A percentile compares a stretch with the other conserved stretches of the same genome.
Evolutionary conservation across 495 filamentous ascomycete genomes (phyloP).

Genomic region (Penicillium longicatenatum): DNA sequence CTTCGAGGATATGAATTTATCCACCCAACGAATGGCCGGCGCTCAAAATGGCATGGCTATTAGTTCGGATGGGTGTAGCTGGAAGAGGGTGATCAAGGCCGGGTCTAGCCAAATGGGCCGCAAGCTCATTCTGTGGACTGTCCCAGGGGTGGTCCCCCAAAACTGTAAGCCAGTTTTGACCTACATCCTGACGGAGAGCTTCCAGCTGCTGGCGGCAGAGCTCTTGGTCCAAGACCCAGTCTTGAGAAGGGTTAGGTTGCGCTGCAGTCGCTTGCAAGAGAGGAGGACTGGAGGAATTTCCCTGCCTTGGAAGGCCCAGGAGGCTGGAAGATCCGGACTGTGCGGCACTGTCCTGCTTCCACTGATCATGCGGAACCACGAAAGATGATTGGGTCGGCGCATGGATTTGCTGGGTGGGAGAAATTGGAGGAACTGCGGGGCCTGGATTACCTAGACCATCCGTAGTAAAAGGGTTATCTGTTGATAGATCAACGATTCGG

Average conservation of each 20-base stretch:
- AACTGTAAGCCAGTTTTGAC: slow-evolving; percentile 80
- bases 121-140: slow-evolving; percentile 34
- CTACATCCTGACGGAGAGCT: slow-evolving; percentile 78
- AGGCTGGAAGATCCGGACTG: slow-evolving; percentile 36
- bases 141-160: slow-evolving; percentile 77
- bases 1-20: slow-evolving; percentile 14
- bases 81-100: slow-evolving; percentile 43
- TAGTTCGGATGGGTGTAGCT: slow-evolving; percentile 40
- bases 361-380: slow-evolving; percentile 35
- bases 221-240: slow-evolving; percentile 73
- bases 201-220: slow-evolving; percentile 84
- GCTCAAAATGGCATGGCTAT: slow-evolving; percentile 54
- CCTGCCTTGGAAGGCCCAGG: slow-evolving; percentile 23
- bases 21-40: slow-evolving; percentile 50
- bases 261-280: slow-evolving; percentile 17
- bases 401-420: slow-evolving; percentile 37
- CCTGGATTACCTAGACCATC: slow-evolving; percentile 38
- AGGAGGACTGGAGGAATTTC: slow-evolving; percentile 20
- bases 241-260: slow-evolving; percentile 27
- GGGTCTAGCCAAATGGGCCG: slow-evolving; percentile 29
- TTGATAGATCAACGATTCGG: slow-evolving; percentile 81
- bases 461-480: slow-evolving; percentile 51
- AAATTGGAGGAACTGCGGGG: slow-evolving; percentile 29
- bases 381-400: slow-evolving; percentile 32
- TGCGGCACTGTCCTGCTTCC: slow-evolving; percentile 38